A percentile compares a stretch with the other conserved stretches of the same genome.
These are phyloP conservation scores for Plenodomus biglobosus DNA, from an alignment of 2,329 filamentous ascomycete genomes.

Conservation along the genomic window DNA sequence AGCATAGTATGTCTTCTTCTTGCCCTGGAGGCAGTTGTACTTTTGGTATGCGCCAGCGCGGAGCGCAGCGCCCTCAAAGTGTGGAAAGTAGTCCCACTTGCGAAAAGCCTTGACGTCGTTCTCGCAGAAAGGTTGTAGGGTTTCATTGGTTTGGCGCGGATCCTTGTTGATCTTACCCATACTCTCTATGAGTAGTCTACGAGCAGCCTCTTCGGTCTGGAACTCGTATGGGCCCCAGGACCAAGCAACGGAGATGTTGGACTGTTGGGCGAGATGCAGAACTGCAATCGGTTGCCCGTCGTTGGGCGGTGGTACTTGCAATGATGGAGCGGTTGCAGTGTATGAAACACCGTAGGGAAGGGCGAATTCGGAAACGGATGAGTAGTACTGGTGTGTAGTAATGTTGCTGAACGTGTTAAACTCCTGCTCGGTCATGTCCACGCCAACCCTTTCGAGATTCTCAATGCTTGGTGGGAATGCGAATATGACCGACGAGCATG, in stretches of 20 bases:
- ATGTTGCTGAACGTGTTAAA: conserved; percentile 37
- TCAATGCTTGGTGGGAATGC: conserved; percentile 41
- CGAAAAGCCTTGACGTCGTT: conserved; percentile 37
- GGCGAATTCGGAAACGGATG: conserved; percentile 36
- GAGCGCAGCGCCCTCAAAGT: conserved; percentile 36
- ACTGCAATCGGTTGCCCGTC: conserved; percentile 40
- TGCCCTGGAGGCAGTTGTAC: conserved; percentile 40
- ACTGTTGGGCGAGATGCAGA: conserved; percentile 32
- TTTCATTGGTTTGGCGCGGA: conserved; percentile 34
- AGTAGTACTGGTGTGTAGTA: conserved; percentile 42
- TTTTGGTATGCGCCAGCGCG: conserved; percentile 32
- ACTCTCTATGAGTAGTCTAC: conserved; percentile 32
- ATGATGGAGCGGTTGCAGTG: conserved; percentile 28
- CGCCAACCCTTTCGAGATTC: conserved; percentile 35
- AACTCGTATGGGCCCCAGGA: conserved; percentile 43
- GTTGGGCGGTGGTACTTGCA: conserved; percentile 34
- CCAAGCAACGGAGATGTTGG: conserved; percentile 40
- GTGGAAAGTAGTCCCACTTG: conserved; percentile 46
- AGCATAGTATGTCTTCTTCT: conserved; percentile 42
- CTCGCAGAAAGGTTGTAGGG: conserved; percentile 18
- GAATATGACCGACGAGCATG: conserved; percentile 40
- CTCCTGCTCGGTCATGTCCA: conserved; percentile 40
- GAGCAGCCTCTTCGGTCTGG: conserved; percentile 30
- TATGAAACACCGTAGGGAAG: conserved; percentile 43
- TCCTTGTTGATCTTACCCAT: conserved; percentile 42